Evolutionary conservation across 495 filamentous ascomycete species (phyloP), one percentile per base, ranked within the genome.

Genomic region (Penicillium taxi): DNA sequence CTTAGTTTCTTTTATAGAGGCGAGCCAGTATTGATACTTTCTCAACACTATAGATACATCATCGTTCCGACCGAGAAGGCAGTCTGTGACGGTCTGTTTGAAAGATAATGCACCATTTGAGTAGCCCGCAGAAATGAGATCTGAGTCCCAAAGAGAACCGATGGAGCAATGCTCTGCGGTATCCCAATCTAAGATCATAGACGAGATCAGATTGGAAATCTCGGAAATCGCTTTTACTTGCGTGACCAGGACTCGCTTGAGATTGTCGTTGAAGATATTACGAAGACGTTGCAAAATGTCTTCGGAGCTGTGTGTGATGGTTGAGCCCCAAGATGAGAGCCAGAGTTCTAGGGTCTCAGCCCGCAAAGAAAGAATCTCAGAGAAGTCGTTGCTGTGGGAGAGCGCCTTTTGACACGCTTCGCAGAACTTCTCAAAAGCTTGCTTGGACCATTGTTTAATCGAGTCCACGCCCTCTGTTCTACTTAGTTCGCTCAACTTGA

Each of bases 401-500:
- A 94, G 60, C 7, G 61, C 67, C 13, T 63, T 66, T 23, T 72
- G 63, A 18, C 87, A 62, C 11, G 77, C 75, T 9, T 67, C 44
- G 5, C 83, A 60, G 25, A 93, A 72, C 2, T 69, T 67, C 8
- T 73, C 64, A 22, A 86, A 75, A 5, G 87, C 84, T 32, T 75
- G 66, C 29, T 67, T 72, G 0, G 86, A 83, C 93, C 91, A 98
- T 26, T 64, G 59, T 24, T 72, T 73, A 14, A 91, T 73, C 33
- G 76, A 72, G 32, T 79, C 73, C 18, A 74, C 68, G 0, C 80
- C 80, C 39, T 86, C 74, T 12, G 63, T 44, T 16, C 72, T 73
- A 16, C 78, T 74, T 18, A 94, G 55, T 44, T 93, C 86, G 38
- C 89, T 87, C 44, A 93, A 74, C 20, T 86, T 78, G 31, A 94